Percentiles rank a stretch among this genome's conserved stretches.
These are phyloP conservation scores for Dactylonectria estremocensis DNA, from an alignment of 2,329 filamentous ascomycete species.

Conservation along the genomic window DNA sequence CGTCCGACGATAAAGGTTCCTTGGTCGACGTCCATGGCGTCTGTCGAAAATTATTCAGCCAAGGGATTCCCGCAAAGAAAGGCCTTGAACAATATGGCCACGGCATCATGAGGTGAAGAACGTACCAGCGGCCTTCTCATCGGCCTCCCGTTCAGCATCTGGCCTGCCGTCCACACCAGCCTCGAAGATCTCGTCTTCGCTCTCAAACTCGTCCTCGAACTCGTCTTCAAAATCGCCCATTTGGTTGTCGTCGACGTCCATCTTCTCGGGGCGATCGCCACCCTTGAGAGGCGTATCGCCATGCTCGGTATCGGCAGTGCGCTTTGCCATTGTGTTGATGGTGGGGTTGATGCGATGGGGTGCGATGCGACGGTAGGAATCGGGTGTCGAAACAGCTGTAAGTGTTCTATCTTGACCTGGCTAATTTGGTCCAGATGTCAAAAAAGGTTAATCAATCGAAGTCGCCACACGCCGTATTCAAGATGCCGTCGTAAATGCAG, in stretches of 20 bases:
- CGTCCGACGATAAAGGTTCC: slow-evolving; percentile 96
- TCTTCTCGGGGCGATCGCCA: slow-evolving; percentile 73
- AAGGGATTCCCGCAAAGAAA: background rate
- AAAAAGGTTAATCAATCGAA: background rate
- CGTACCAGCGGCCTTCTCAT: slow-evolving; percentile 73
- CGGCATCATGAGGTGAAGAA: background rate
- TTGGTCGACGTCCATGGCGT: slow-evolving; percentile 93
- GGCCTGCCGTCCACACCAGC: slow-evolving; percentile 94
- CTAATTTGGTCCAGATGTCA: background rate
- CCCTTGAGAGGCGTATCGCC: slow-evolving; percentile 70
- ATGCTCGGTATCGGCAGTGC: slow-evolving; percentile 52
- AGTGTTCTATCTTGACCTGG: background rate
- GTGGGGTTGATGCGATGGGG: slow-evolving; percentile 20
- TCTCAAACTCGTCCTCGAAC: slow-evolving; percentile 93
- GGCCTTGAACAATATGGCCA: background rate
- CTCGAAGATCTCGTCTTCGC: slow-evolving; percentile 90
- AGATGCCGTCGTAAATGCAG: slow-evolving; percentile 13
- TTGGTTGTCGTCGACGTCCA: slow-evolving; percentile 76
- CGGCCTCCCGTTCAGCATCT: slow-evolving; percentile 92
- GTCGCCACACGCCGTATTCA: background rate
- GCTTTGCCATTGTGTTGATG: slow-evolving; percentile 34
- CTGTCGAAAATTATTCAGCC: slow-evolving; percentile 53
- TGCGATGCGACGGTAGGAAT: background rate
- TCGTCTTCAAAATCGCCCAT: slow-evolving; percentile 95
- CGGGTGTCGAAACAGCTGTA: background rate